A percentile compares a stretch with the other conserved stretches of the same genome.
These are phyloP conservation scores for Penicillium taxi DNA, from an alignment of 495 filamentous ascomycete genomes.

Conservation along the genomic window DNA sequence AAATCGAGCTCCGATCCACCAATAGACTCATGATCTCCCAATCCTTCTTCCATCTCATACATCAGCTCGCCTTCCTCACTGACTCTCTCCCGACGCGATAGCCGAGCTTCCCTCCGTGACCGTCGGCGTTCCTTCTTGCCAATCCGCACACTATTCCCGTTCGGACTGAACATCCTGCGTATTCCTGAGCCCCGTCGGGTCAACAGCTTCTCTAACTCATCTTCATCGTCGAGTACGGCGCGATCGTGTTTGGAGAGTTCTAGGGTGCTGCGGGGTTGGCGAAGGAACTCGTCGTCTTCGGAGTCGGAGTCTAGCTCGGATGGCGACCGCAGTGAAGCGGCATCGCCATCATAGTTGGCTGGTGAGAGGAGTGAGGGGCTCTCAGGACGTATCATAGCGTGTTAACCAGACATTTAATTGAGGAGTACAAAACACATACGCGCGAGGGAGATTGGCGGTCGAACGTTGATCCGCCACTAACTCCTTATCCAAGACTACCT, in stretches of 20 bases:
- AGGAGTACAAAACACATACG: too few relatives aligned
- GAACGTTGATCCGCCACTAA: conserved; percentile 4
- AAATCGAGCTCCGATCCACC: conserved; percentile 38
- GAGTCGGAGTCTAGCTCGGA: conserved; percentile 70
- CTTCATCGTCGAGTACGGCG: conserved; percentile 77
- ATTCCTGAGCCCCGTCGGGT: conserved; percentile 45
- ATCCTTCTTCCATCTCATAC: conserved; percentile 83
- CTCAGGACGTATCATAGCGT: conserved; percentile 16
- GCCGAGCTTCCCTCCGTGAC: conserved; percentile 35
- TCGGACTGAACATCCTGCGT: conserved; percentile 39
- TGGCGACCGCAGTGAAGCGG: conserved; percentile 54
- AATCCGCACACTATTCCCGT: conserved; percentile 36
- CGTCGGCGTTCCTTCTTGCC: conserved; percentile 49
- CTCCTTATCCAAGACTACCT: too few relatives aligned
- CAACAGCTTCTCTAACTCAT: conserved; percentile 75
- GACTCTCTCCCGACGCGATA: conserved; percentile 34
- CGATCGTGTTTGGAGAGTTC: conserved; percentile 67
- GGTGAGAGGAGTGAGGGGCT: conserved; percentile 51
- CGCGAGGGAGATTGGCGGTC: conserved; percentile 8
- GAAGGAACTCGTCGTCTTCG: conserved; percentile 63
- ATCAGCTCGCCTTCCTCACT: conserved; percentile 69
- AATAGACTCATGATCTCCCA: conserved; percentile 54
- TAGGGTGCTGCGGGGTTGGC: conserved; percentile 55
- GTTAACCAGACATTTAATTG: too few relatives aligned
- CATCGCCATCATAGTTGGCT: conserved; percentile 58